Evolutionary conservation across 805 yeast species (phyloP).

Genomic region (Barnettozyma salicaria): DNA sequence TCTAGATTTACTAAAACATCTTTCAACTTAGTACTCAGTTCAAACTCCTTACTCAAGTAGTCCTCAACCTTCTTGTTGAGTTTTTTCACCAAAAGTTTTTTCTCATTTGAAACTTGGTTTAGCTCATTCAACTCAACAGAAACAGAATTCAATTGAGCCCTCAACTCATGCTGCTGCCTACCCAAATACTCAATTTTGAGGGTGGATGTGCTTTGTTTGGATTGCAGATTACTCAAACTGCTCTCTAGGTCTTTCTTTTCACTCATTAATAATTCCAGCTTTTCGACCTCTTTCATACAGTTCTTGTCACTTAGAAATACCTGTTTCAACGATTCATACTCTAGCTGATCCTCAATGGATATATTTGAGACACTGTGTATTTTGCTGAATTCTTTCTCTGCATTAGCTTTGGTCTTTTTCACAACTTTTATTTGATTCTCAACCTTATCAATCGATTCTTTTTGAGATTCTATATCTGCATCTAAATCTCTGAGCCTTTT

Average conservation of each 20-base stretch:
- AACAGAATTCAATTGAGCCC: constrained; percentile 18
- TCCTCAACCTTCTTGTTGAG: constrained; percentile 35
- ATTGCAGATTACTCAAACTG: constrained; percentile 33
- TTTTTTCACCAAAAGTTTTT: constrained; percentile 36
- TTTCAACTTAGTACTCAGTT: constrained; percentile 57
- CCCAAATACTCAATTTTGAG: constrained; percentile 32
- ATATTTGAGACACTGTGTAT: constrained; percentile 33
- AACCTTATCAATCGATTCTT: constrained; percentile 34
- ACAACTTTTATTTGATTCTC: constrained; percentile 44
- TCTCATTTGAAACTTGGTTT: constrained; percentile 33
- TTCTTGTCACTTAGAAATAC: constrained; percentile 54
- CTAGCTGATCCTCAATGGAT: constrained; percentile 44
- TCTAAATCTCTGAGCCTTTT: constrained; percentile 44
- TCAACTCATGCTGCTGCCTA: constrained; percentile 28
- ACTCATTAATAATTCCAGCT: constrained; percentile 34
- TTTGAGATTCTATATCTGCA: constrained; percentile 50
- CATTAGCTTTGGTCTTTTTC: constrained; percentile 33
- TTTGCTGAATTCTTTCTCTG: constrained; percentile 31
- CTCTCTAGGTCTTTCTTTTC: constrained; percentile 39
- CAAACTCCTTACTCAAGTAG: constrained; percentile 43
- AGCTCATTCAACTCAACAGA: constrained; percentile 25
- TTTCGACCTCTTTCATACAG: constrained; percentile 49
- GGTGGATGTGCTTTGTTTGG: constrained; percentile 31
- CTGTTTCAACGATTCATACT: constrained; percentile 55
- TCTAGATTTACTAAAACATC: constrained; percentile 56